A percentile compares a stretch with the other conserved stretches of the same genome.
Conservation (phyloP, 2,329 filamentous ascomycete genomes). For the Cadophora gregata region DNA sequence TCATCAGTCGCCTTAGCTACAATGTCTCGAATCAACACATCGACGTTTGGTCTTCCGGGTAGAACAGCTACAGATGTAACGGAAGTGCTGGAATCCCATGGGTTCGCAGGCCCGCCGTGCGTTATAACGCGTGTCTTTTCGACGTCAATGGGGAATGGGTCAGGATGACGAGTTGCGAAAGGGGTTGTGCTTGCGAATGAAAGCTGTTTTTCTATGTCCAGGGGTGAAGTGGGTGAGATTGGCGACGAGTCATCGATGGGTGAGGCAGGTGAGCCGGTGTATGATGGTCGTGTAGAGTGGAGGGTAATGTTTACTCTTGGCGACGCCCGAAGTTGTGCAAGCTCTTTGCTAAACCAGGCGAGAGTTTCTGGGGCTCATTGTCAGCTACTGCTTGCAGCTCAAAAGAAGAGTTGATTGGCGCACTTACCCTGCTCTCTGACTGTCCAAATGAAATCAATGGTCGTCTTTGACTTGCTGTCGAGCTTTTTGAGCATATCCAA, state of each 20-base stretch:
- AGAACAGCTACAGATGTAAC: conserved; percentile 24
- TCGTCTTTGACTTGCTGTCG: conserved; percentile 44
- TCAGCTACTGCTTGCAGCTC: not conserved
- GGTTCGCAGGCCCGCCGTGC: not conserved
- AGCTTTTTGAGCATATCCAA: conserved; percentile 51
- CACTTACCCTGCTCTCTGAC: conserved; percentile 52
- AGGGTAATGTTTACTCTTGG: conserved; percentile 42
- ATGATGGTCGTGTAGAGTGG: conserved; percentile 38
- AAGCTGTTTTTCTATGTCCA: conserved; percentile 28
- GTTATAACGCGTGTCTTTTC: conserved; percentile 21
- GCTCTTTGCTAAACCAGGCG: conserved; percentile 37
- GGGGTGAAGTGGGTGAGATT: conserved; percentile 12
- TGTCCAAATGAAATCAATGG: conserved; percentile 56
- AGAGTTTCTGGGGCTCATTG: conserved; percentile 26
- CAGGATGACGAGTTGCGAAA: not conserved
- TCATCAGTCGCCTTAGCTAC: conserved; percentile 45
- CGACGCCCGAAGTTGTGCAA: conserved; percentile 40
- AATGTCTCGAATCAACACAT: conserved; percentile 47
- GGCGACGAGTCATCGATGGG: not conserved
- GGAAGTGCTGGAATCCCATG: conserved; percentile 23
- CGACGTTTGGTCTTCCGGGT: conserved; percentile 51
- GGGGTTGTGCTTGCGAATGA: not conserved
- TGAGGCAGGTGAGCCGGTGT: not conserved
- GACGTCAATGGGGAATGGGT: conserved; percentile 3
- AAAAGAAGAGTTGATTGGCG: too few species aligned